Evolutionary conservation across 75 land plant species (phyloP).

Genomic region (Azolla pinnata): DNA sequence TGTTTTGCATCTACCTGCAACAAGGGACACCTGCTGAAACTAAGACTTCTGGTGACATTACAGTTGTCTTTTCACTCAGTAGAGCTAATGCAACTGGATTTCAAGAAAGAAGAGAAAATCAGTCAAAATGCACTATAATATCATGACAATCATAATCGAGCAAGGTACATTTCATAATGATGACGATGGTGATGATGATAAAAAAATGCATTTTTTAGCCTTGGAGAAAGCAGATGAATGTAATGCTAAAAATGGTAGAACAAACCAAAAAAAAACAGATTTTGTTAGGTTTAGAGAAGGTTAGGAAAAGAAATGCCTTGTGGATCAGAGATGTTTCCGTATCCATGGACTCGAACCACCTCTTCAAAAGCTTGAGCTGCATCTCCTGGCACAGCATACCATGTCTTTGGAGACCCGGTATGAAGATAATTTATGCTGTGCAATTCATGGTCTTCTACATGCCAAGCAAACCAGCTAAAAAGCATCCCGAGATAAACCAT

Average conservation of each 20-base stretch:
- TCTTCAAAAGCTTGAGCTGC: slow-evolving; percentile 92
- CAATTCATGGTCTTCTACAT: slow-evolving; percentile 96
- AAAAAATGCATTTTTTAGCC: no score
- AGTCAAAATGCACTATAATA: no score
- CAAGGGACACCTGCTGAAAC: slow-evolving; percentile 84
- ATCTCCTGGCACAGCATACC: slow-evolving; percentile 97
- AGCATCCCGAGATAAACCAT: slow-evolving; percentile 97
- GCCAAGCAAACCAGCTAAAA: slow-evolving; percentile 99
- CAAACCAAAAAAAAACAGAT: not conserved
- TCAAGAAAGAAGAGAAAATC: no score
- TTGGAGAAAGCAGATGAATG: no score
- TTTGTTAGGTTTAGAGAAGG: not conserved
- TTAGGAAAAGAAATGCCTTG: not conserved
- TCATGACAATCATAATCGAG: no score
- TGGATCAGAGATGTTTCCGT: slow-evolving; percentile 72
- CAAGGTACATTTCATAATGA: no score
- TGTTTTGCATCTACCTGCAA: slow-evolving; percentile 62
- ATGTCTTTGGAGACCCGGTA: slow-evolving; percentile 87
- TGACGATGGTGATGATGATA: no score
- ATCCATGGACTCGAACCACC: slow-evolving; percentile 77
- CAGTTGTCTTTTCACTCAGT: slow-evolving; percentile 94
- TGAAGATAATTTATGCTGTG: slow-evolving; percentile 95
- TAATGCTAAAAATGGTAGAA: not conserved
- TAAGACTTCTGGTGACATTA: slow-evolving; percentile 95
- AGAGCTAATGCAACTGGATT: slow-evolving; percentile 79